Evolutionary conservation across 148 eudicot genomes (phyloP), one percentile per base, ranked within the genome.

Genomic region (Selenicereus undatus): DNA sequence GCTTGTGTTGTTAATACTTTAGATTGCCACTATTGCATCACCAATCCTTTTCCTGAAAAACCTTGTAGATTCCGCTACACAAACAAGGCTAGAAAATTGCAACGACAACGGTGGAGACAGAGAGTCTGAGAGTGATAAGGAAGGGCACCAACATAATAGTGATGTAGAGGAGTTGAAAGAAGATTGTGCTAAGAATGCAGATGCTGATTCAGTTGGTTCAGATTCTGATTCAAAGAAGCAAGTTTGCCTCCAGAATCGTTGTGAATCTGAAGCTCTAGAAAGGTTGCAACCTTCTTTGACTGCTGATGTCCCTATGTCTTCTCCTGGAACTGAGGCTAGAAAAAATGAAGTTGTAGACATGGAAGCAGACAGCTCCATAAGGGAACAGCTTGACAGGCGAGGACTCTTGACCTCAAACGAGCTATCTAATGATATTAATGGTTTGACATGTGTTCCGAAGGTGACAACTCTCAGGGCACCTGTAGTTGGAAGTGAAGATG

Each of bases 11-110:
- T 20, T 72, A 35, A 11, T 64, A n/a, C 65, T 29, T 71, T 18
- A 39, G 58, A 54, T 76, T 68, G 24, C 1, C 29, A 30, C 7
- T 52, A 51, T 32, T 74, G 73, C 48, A 30, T 27, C 4, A 22
- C 64, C 5, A 21, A 14, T 74, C 52, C n/a, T 45, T 83, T 26
- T 43, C 71, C 58, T 26, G 18, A 65, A 86, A 39, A 68, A 43
- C 52, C 60, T 66, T 73, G 70, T 76, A 84, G 86, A 86, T 75
- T 78, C 80, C 13, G 81, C 82, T n/a, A 73, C 78, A 64, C 73
- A 54, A 62, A 60, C 71, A 12, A 32, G 45, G 73, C 62, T 0
- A 14, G 54, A 58, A 56, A 51, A 76, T 60, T 45, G 81, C 17
- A 30, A 81, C 22, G 78, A 58, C 3, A n/a, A 56, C 35, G 68